A percentile compares a stretch with the other conserved stretches of the same genome.
Conservation (phyloP, 2,329 filamentous ascomycete genomes). For the Xylaria sp. region DNA sequence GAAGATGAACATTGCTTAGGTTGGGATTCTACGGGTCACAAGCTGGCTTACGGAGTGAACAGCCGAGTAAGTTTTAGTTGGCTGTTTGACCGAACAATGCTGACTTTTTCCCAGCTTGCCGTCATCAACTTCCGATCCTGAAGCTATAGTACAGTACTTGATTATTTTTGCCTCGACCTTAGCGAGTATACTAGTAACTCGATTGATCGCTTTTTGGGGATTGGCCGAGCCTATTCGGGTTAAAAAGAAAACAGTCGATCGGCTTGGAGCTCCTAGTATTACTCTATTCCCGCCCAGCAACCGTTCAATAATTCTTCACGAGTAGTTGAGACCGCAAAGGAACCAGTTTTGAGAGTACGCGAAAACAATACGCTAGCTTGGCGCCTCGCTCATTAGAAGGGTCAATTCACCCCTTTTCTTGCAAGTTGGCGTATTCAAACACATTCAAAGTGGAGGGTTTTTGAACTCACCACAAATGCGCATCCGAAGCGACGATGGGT, state of each 20-base stretch:
- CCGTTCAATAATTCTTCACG: background rate
- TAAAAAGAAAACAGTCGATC: background rate
- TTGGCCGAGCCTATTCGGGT: background rate
- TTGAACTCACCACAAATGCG: background rate
- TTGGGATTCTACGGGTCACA: slow-evolving; percentile 67
- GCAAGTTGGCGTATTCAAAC: background rate
- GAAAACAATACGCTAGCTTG: background rate
- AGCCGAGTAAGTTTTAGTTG: slow-evolving; percentile 58
- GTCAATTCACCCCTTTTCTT: background rate
- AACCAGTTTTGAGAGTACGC: too few relatives aligned
- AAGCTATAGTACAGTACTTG: background rate
- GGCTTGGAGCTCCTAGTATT: background rate
- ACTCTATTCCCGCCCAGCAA: background rate
- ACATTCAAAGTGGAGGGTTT: background rate
- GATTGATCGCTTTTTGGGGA: background rate
- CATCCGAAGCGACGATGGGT: background rate
- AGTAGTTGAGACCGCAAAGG: background rate
- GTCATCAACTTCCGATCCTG: slow-evolving; percentile 57
- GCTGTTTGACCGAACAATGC: background rate
- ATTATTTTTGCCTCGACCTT: background rate
- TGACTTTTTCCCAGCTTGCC: slow-evolving; percentile 48
- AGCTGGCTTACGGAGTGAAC: slow-evolving; percentile 67
- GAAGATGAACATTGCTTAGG: slow-evolving; percentile 66
- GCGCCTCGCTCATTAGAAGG: background rate
- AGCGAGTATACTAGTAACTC: background rate